phyloP scores from a whole-genome alignment of 805 yeast genomes.

The Teunomyces aglyptinius region DNA sequence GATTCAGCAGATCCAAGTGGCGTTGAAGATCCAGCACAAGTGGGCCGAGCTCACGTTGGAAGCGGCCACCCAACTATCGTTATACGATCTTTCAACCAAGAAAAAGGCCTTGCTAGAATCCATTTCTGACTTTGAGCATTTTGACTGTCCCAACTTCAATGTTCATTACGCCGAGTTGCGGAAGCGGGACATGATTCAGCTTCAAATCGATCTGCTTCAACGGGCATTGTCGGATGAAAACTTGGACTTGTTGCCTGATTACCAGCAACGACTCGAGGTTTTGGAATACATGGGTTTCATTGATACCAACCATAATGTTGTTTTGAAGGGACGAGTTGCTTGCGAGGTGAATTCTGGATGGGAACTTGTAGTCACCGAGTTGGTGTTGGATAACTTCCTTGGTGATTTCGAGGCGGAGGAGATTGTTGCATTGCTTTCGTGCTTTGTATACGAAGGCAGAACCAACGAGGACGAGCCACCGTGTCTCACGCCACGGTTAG shows the following conservation, averaged over 20 bases:
- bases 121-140: conserved; percentile 23
- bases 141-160: conserved; percentile 44
- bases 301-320: conserved; percentile 71
- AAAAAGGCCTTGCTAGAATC: conserved; percentile 33
- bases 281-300: conserved; percentile 77
- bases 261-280: conserved; percentile 82
- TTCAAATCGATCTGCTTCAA: conserved; percentile 54
- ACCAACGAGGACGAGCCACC: conserved; percentile 63
- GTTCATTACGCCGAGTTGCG: conserved; percentile 45
- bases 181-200: conserved; percentile 43
- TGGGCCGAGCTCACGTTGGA: conserved; percentile 47
- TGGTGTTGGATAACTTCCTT: conserved; percentile 84
- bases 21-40: conserved; percentile 36
- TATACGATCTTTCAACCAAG: conserved; percentile 37
- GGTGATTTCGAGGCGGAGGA: conserved; percentile 95
- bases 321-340: conserved; percentile 87
- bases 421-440: conserved; percentile 90
- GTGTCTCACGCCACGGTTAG: conserved; percentile 74
- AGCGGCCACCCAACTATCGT: conserved; percentile 27
- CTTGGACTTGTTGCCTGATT: conserved; percentile 86
- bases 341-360: conserved; percentile 91
- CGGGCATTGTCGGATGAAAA: conserved; percentile 80
- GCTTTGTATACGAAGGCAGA: conserved; percentile 89
- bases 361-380: conserved; percentile 86
- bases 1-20: conserved; percentile 29